These are phyloP conservation scores for Ophiostoma montium DNA, from an alignment of 2,329 filamentous ascomycete species.

Conservation along the genomic window DNA sequence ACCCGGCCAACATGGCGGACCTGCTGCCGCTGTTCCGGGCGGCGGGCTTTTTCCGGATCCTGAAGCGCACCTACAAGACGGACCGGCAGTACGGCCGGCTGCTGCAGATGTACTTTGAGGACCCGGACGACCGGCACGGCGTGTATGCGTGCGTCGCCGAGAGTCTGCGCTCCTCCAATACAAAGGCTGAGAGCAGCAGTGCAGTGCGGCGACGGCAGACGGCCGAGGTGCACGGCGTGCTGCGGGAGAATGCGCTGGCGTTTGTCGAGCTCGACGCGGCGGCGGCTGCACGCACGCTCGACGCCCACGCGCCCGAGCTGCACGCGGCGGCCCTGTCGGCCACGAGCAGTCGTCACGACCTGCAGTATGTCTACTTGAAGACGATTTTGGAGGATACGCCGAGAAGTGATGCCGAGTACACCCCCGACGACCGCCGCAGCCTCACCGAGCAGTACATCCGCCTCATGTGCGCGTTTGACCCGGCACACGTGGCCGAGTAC, in stretches of 20 bases:
- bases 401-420: not conserved
- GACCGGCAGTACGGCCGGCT: conserved; percentile 71
- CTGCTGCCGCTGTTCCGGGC: conserved; percentile 66
- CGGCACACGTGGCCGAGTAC: conserved; percentile 72
- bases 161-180: conserved; percentile 53
- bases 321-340: conserved; percentile 52
- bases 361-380: conserved; percentile 64
- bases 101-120: conserved; percentile 71
- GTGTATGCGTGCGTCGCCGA: conserved; percentile 71
- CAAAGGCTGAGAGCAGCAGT: conserved; percentile 16
- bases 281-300: conserved; percentile 51
- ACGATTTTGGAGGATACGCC: conserved; percentile 53
- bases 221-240: conserved; percentile 53
- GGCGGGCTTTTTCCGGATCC: conserved; percentile 76
- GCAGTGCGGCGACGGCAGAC: conserved; percentile 47
- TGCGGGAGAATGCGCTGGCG: conserved; percentile 50
- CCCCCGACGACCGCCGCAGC: conserved; percentile 24
- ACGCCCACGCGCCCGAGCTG: conserved; percentile 44
- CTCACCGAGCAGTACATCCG: conserved; percentile 77
- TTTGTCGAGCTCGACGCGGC: conserved; percentile 54
- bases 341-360: conserved; percentile 42
- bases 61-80: conserved; percentile 74
- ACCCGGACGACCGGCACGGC: conserved; percentile 57
- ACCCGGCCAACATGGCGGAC: conserved; percentile 64
- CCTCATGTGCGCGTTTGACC: conserved; percentile 79